Percentiles rank a stretch among this genome's conserved stretches.
Conservation (phyloP, 768 basidiomycete genomes). For the Mrakia frigida region DNA sequence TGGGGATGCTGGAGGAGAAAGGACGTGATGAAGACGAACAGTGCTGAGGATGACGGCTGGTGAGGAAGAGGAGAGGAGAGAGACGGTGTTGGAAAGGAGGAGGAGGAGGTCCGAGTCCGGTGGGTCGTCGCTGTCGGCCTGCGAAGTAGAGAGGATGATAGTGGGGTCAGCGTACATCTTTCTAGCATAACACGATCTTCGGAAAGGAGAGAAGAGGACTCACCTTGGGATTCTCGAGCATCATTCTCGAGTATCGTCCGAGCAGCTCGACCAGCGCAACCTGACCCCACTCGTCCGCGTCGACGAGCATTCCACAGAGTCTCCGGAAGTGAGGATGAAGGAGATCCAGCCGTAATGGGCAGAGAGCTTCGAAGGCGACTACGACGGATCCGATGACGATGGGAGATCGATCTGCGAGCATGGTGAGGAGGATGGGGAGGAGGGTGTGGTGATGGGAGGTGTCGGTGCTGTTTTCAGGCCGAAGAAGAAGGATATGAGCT, state of each 20-base stretch:
- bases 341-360: conserved; percentile 77
- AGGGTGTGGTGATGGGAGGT: conserved; percentile 62
- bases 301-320: conserved; percentile 73
- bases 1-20: conserved; percentile 18
- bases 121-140: neutral
- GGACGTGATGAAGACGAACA: conserved; percentile 18
- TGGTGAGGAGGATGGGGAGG: conserved; percentile 44
- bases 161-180: no score
- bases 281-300: conserved; percentile 97
- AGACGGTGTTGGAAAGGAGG: conserved; percentile 8
- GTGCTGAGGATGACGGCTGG: conserved; percentile 28
- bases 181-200: no score
- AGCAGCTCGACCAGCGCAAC: conserved; percentile 71
- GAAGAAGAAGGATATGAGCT: neutral
- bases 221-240: conserved; percentile 54
- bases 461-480: conserved; percentile 58
- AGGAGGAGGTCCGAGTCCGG: conserved; percentile 30
- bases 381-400: conserved; percentile 81
- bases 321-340: conserved; percentile 83
- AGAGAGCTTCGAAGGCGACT: conserved; percentile 79
- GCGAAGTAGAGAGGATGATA: neutral
- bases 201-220: neutral
- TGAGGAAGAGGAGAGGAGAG: conserved; percentile 26
- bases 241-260: conserved; percentile 71
- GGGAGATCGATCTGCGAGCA: conserved; percentile 66